A percentile compares a stretch with the other conserved stretches of the same genome.
These are phyloP conservation scores for Smittium mucronatum DNA, from an alignment of 371 early-diverging fungal genomes.

Conservation along the genomic window DNA sequence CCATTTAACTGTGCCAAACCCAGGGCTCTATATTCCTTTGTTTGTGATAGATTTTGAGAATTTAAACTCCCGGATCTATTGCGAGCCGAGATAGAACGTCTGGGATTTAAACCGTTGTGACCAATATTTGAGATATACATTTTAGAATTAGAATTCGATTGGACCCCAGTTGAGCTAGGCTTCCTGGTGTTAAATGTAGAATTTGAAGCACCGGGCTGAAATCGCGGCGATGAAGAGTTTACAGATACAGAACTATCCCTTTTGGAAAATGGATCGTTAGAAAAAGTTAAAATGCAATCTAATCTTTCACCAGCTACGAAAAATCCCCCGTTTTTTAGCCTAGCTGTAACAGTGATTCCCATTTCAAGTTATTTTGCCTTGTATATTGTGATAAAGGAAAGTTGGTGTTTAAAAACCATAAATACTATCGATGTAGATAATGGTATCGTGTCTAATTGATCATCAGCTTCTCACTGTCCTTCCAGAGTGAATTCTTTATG, in stretches of 20 bases:
- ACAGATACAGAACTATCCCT: not conserved
- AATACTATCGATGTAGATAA: too few relatives aligned
- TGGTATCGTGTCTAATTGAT: too few relatives aligned
- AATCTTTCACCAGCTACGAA: conserved; percentile 34
- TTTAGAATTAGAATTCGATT: not conserved
- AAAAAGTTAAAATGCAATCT: conserved; percentile 29
- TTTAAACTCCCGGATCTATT: not conserved
- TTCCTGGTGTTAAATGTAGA: not conserved
- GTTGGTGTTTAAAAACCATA: too few relatives aligned
- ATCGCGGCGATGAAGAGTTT: too few relatives aligned
- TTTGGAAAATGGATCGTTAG: conserved; percentile 15
- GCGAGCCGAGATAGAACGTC: not conserved
- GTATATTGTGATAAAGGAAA: too few relatives aligned
- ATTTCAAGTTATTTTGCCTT: too few relatives aligned
- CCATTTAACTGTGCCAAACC: conserved; percentile 11
- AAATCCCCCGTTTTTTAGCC: conserved; percentile 26
- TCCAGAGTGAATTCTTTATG: too few relatives aligned
- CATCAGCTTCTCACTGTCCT: too few relatives aligned
- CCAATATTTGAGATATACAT: not conserved
- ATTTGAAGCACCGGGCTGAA: too few relatives aligned
- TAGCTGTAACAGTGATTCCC: conserved; percentile 28
- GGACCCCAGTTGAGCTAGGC: not conserved
- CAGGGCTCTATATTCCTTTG: conserved; percentile 11
- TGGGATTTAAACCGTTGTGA: not conserved
- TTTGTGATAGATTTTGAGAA: not conserved